These are phyloP conservation scores for Cornus florida DNA, from an alignment of 148 eudicot species.

Conservation along the genomic window DNA sequence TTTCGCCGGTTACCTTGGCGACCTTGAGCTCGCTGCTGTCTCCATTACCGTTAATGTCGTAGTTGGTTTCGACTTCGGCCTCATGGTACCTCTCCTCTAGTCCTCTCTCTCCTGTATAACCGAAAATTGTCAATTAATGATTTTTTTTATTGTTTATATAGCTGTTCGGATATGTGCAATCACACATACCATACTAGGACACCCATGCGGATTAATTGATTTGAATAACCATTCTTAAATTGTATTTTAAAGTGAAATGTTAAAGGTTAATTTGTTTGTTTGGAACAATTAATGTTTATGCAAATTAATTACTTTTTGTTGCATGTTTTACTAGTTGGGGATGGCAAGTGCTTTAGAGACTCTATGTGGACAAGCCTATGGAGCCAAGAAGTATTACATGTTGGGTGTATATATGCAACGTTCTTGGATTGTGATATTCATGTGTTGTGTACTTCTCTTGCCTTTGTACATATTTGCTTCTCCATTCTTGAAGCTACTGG, in stretches of 20 bases:
- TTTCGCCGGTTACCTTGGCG: slow-evolving; percentile 67
- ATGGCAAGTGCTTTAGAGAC: slow-evolving; percentile 68
- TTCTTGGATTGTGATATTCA: slow-evolving; percentile 45
- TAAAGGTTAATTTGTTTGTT: too few relatives aligned
- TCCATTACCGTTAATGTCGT: slow-evolving; percentile 53
- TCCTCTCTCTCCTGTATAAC: neutral
- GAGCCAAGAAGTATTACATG: slow-evolving; percentile 60
- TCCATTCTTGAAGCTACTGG: slow-evolving; percentile 34
- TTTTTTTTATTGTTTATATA: too few relatives aligned
- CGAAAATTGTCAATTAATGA: too few relatives aligned
- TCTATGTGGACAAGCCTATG: slow-evolving; percentile 57
- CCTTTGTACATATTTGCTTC: slow-evolving; percentile 41
- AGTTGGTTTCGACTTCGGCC: slow-evolving; percentile 54
- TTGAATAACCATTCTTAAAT: too few relatives aligned
- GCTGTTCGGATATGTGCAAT: too few relatives aligned
- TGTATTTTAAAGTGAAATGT: too few relatives aligned
- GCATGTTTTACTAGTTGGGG: slow-evolving; percentile 32
- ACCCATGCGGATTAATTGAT: too few relatives aligned
- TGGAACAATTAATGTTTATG: too few relatives aligned
- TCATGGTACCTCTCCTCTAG: slow-evolving; percentile 27
- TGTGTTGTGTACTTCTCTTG: slow-evolving; percentile 32
- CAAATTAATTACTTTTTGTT: neutral
- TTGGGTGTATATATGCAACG: slow-evolving; percentile 59
- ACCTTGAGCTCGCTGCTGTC: slow-evolving; percentile 57
- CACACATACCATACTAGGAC: too few relatives aligned